These are phyloP conservation scores for Kalmusia sp. DNA, from an alignment of 2,329 filamentous ascomycete genomes.

Conservation along the genomic window DNA sequence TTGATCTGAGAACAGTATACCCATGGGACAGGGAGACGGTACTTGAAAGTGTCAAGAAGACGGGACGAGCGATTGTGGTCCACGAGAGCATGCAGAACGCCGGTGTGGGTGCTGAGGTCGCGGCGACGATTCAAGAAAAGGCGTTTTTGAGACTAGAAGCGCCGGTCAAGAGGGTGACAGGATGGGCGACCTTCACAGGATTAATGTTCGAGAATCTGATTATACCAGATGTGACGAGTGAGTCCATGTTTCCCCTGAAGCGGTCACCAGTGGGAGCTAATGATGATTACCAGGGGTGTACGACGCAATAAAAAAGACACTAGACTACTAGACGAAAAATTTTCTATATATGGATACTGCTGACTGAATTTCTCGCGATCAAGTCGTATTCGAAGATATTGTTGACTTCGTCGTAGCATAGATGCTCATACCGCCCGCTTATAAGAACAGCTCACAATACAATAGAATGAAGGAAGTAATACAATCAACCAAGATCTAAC, in stretches of 20 bases:
- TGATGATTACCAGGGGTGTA: slow-evolving; percentile 49
- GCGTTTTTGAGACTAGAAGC: slow-evolving; percentile 86
- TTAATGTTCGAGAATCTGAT: slow-evolving; percentile 75
- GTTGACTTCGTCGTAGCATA: no score
- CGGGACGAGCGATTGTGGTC: slow-evolving; percentile 84
- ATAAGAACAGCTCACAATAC: no score
- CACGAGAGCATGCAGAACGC: slow-evolving; percentile 93
- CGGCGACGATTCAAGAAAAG: slow-evolving; percentile 85
- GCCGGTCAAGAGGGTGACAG: slow-evolving; percentile 82
- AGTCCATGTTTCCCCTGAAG: no score
- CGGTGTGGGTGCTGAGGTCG: slow-evolving; percentile 87
- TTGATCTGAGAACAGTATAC: slow-evolving; percentile 87
- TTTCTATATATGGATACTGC: no score
- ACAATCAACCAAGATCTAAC: no score
- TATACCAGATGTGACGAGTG: slow-evolving; percentile 85
- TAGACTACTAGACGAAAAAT: slow-evolving; percentile 50
- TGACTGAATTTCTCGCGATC: no score
- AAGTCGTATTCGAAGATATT: no score
- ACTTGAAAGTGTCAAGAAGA: slow-evolving; percentile 83
- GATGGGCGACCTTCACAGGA: slow-evolving; percentile 87
- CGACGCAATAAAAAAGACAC: slow-evolving; percentile 55
- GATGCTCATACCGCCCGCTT: no score
- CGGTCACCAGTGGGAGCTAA: not conserved
- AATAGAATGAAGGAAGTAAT: no score
- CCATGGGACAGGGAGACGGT: slow-evolving; percentile 89